Evolutionary conservation across 768 basidiomycete genomes (phyloP).

Genomic region (Jaapia argillacea): DNA sequence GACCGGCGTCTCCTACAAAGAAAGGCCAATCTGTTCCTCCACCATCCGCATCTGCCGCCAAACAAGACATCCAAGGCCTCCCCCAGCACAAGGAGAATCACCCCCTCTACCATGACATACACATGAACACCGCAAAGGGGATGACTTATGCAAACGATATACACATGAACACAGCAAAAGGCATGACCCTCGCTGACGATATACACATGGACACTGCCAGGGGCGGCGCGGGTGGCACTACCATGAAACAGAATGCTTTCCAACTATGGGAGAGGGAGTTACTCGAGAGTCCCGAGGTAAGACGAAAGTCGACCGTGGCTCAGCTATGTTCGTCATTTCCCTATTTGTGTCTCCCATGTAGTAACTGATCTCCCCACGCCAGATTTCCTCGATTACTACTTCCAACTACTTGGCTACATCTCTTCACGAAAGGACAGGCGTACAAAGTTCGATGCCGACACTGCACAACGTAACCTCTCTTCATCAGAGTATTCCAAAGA

Average conservation of each 20-base stretch:
- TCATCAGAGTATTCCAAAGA: conserved; percentile 58
- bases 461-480: conserved; percentile 50
- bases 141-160: conserved; percentile 38
- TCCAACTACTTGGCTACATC: conserved; percentile 87
- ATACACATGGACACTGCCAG: conserved; percentile 62
- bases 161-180: conserved; percentile 58
- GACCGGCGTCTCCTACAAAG: background rate
- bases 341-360: background rate
- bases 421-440: conserved; percentile 80
- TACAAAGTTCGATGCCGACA: conserved; percentile 75
- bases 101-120: conserved; percentile 41
- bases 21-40: background rate
- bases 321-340: conserved; percentile 61
- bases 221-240: conserved; percentile 30
- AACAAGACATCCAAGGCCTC: conserved; percentile 1
- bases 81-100: conserved; percentile 8
- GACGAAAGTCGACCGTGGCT: conserved; percentile 92
- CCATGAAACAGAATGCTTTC: conserved; percentile 41
- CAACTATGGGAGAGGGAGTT: conserved; percentile 83
- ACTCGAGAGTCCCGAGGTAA: conserved; percentile 78
- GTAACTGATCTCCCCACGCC: conserved; percentile 7
- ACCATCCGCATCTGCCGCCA: background rate
- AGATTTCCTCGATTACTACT: conserved; percentile 99
- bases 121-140: conserved; percentile 75
- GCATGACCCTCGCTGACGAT: conserved; percentile 38